Evolutionary conservation across 768 basidiomycete genomes (phyloP).

Genomic region (Serendipita vermifera): DNA sequence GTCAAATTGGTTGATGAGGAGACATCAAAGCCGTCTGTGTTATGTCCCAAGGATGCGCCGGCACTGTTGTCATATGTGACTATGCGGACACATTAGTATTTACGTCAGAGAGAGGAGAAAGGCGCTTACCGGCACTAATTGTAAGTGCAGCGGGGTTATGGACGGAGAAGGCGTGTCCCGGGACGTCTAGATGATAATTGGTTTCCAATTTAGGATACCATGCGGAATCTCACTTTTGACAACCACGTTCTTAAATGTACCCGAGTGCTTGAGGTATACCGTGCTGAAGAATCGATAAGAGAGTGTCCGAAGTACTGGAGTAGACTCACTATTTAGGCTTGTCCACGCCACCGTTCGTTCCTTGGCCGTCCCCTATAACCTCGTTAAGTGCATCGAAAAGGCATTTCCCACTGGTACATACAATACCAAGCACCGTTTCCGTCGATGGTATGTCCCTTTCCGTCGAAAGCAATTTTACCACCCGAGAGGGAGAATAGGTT

Average conservation of each 20-base stretch:
- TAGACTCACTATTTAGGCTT: constrained; percentile 21
- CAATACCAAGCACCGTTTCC: constrained; percentile 35
- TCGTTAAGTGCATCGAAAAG: background rate
- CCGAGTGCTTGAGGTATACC: constrained; percentile 26
- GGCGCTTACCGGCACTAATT: constrained; percentile 21
- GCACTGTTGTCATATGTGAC: constrained; percentile 38
- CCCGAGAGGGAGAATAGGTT: background rate
- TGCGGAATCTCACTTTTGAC: background rate
- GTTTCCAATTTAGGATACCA: constrained; percentile 17
- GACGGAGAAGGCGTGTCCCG: constrained; percentile 25
- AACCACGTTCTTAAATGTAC: constrained; percentile 24
- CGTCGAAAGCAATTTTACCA: constrained; percentile 22
- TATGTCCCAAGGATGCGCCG: constrained; percentile 28
- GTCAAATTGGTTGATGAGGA: constrained; percentile 15
- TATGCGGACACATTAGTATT: constrained; percentile 40
- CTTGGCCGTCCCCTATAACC: constrained; percentile 16
- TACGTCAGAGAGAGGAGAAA: background rate
- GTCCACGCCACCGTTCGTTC: constrained; percentile 19
- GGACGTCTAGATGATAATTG: constrained; percentile 30
- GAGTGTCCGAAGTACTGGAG: background rate
- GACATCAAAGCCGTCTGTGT: constrained; percentile 22
- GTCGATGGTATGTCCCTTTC: constrained; percentile 29
- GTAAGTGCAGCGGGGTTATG: constrained; percentile 23
- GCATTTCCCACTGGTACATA: constrained; percentile 20
- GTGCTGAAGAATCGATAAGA: background rate